Conservation (phyloP, 257 asterid species). For the Nicotiana paniculata region DNA sequence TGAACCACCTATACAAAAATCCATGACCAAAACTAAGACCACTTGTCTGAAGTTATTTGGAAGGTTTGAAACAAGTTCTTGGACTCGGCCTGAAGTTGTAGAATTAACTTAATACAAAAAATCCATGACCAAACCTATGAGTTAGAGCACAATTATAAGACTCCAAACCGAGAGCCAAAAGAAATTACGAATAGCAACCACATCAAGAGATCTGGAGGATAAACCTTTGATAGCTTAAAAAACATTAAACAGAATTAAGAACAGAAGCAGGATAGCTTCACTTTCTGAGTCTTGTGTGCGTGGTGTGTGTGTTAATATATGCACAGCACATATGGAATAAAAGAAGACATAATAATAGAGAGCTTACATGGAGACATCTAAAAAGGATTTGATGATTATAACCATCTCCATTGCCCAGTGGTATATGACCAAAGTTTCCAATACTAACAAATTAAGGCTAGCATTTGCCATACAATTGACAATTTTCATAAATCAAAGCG, state of each 20-base stretch:
- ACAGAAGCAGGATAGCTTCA: background rate
- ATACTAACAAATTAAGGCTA: background rate
- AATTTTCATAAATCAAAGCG: background rate
- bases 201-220: too few species aligned
- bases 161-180: too few species aligned
- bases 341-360: background rate
- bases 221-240: background rate
- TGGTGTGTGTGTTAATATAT: background rate
- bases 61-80: background rate
- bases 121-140: too few species aligned
- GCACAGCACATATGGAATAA: background rate
- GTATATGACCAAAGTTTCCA: background rate
- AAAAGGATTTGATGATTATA: background rate
- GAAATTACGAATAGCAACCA: too few species aligned
- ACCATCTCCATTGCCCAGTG: background rate
- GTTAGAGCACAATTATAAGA: too few species aligned
- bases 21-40: background rate
- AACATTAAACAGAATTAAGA: background rate
- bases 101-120: too few species aligned
- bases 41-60: background rate
- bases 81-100: too few species aligned
- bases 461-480: background rate
- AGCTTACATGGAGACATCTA: background rate
- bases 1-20: background rate
- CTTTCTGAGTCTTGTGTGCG: background rate